Evolutionary conservation across 371 early-diverging fungal species (phyloP), one percentile per base, ranked within the genome.

Genomic region (Mucor mucedo): DNA sequence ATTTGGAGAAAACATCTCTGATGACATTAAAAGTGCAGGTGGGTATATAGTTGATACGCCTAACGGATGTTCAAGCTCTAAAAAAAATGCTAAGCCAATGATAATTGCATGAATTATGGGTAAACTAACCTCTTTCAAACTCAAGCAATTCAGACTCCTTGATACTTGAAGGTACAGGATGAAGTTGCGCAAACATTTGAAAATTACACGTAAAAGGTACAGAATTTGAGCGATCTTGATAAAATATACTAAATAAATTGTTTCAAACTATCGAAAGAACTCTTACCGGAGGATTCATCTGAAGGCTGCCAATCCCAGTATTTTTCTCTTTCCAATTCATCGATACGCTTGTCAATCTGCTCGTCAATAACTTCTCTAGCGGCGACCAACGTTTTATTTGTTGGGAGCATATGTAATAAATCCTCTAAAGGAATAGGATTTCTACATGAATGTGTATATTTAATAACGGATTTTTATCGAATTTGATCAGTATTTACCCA

Each of bases 341-440:
- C 72, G 3, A 79, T 69, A 28, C 69, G 52, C 40, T 73, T 70
- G 47, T 79, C 76, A 14, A 79, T 60, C 39, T 76, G 72, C 39
- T 78, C 78, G 4, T 59, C 47, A 11, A 82, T 41, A 3, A 71
- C 69, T 14, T 60, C 33, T 44, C 68, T 56, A 16, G 74, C 54
- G 13, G 58, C 40, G 5, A 47, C 39, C 53, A 91, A 78, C 0
- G 85, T 68, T 6, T 53, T 56, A 48, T 84, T 76, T 49, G 68
- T 71, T 13, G 89, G 87, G 69, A 87, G 71, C 66, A 87, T 78
- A 28, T 87, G 82, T 32, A 91, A 60, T 3, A 89, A 50, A n/a
- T 80, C 78, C 69, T 77, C 73, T 11, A 74, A 41, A 1, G 83
- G 78, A 27, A 78, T 73, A 9, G 68, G 63, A 5, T 56, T 52